These are phyloP conservation scores for Pseudocercospora pini-densiflorae DNA, from an alignment of 2,329 filamentous ascomycete genomes.

Conservation along the genomic window DNA sequence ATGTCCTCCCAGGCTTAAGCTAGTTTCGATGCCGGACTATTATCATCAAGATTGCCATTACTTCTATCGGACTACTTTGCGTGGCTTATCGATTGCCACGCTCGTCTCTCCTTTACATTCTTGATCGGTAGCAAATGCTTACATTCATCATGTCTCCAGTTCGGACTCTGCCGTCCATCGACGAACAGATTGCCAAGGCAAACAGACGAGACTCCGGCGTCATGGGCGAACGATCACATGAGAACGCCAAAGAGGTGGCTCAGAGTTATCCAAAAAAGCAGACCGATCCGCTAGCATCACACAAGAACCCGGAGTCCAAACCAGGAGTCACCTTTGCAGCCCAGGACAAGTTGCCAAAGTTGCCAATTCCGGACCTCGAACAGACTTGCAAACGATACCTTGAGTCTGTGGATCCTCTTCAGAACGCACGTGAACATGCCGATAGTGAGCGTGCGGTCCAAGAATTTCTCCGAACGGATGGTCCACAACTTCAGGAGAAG, in stretches of 20 bases:
- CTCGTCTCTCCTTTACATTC: constrained; percentile 75
- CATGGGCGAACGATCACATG: constrained; percentile 49
- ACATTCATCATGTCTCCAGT: constrained; percentile 63
- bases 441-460: constrained; percentile 80
- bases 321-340: constrained; percentile 85
- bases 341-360: constrained; percentile 85
- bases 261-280: constrained; percentile 54
- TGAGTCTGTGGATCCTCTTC: constrained; percentile 77
- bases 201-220: constrained; percentile 43
- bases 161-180: constrained; percentile 36
- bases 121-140: constrained; percentile 43
- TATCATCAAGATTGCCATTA: constrained; percentile 88
- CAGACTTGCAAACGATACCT: constrained; percentile 79
- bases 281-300: constrained; percentile 52
- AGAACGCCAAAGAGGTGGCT: constrained; percentile 59
- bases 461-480: constrained; percentile 81
- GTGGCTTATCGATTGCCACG: constrained; percentile 81
- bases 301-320: constrained; percentile 60
- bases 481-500: constrained; percentile 83
- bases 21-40: constrained; percentile 72
- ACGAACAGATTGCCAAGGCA: constrained; percentile 28
- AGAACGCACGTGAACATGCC: constrained; percentile 77
- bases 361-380: constrained; percentile 90
- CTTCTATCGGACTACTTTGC: constrained; percentile 88
- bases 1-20: constrained; percentile 15